phyloP scores from a whole-genome alignment of 2,329 filamentous ascomycete species.

The Paraphaeosphaeria sporulosa region DNA sequence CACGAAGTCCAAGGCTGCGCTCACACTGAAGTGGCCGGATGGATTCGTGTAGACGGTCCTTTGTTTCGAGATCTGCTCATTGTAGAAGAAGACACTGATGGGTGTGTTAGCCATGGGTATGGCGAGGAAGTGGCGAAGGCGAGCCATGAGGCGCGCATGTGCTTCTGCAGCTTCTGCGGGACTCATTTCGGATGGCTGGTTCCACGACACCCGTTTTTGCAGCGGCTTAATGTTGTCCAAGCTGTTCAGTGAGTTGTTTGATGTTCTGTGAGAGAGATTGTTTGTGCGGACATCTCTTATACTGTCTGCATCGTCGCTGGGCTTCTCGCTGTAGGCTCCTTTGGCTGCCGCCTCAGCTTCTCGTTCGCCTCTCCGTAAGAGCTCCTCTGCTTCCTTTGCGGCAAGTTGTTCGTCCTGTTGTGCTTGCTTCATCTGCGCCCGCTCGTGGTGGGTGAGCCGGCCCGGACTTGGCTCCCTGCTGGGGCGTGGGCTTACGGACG shows the following conservation, averaged over 20 bases:
- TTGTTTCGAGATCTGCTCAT: slow-evolving; percentile 81
- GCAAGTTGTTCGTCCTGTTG: slow-evolving; percentile 71
- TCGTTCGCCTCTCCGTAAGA: slow-evolving; percentile 73
- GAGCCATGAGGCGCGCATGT: slow-evolving; percentile 86
- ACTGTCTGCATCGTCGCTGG: slow-evolving; percentile 57
- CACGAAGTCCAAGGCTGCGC: slow-evolving; percentile 84
- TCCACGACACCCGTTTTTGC: slow-evolving; percentile 59
- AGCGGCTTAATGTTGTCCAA: slow-evolving; percentile 48
- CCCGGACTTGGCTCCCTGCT: slow-evolving; percentile 57
- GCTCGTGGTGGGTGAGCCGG: slow-evolving; percentile 44
- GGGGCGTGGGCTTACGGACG: slow-evolving; percentile 45
- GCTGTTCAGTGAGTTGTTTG: slow-evolving; percentile 34
- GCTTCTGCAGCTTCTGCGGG: slow-evolving; percentile 79
- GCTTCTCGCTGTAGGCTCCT: slow-evolving; percentile 76
- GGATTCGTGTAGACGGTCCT: slow-evolving; percentile 86
- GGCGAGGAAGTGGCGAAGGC: slow-evolving; percentile 88
- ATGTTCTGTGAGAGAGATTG: slow-evolving; percentile 39
- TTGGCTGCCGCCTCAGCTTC: slow-evolving; percentile 75
- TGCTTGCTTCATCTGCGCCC: slow-evolving; percentile 58
- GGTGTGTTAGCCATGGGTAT: slow-evolving; percentile 78
- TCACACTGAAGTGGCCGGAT: slow-evolving; percentile 83
- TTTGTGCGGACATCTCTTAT: slow-evolving; percentile 49
- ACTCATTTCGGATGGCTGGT: slow-evolving; percentile 68
- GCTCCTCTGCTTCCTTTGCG: slow-evolving; percentile 76
- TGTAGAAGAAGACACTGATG: slow-evolving; percentile 95